Conservation (phyloP, 2,329 filamentous ascomycete species). For the Botryotinia calthae region DNA sequence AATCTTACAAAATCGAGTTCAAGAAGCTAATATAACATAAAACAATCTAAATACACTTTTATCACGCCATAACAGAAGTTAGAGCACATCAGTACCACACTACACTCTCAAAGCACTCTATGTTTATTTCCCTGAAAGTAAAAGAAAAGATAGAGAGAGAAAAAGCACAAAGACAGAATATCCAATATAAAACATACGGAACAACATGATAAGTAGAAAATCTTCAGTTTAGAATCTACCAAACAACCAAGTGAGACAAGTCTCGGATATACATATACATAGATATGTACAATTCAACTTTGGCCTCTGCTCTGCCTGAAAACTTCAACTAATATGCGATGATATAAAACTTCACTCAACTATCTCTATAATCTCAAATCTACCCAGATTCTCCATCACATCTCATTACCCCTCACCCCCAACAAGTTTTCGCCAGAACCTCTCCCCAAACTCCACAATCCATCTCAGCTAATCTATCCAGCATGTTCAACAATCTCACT, state of each 20-base stretch:
- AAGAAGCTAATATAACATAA: too few species aligned
- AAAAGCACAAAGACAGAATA: neutral
- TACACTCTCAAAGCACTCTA: too few species aligned
- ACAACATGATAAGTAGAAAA: neutral
- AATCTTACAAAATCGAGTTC: too few species aligned
- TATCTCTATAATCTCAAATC: neutral
- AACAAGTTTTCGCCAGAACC: neutral
- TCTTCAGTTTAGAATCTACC: neutral
- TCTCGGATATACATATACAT: neutral
- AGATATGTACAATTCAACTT: neutral
- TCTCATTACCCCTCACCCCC: neutral
- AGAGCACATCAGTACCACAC: neutral
- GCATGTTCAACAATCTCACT: slow-evolving; percentile 96
- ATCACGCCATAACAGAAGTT: neutral
- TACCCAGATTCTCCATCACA: neutral
- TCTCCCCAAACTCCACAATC: neutral
- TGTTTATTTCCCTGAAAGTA: too few species aligned
- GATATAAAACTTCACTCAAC: neutral
- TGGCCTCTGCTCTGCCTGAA: neutral
- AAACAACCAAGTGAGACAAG: neutral
- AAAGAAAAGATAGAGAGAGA: too few species aligned
- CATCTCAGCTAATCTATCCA: slow-evolving; percentile 52
- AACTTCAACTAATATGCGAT: neutral
- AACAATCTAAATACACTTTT: neutral
- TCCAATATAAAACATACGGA: neutral